A percentile compares a stretch with the other conserved stretches of the same genome.
These are phyloP conservation scores for Panaeolus cyanescens DNA, from an alignment of 768 basidiomycete genomes.

Conservation along the genomic window DNA sequence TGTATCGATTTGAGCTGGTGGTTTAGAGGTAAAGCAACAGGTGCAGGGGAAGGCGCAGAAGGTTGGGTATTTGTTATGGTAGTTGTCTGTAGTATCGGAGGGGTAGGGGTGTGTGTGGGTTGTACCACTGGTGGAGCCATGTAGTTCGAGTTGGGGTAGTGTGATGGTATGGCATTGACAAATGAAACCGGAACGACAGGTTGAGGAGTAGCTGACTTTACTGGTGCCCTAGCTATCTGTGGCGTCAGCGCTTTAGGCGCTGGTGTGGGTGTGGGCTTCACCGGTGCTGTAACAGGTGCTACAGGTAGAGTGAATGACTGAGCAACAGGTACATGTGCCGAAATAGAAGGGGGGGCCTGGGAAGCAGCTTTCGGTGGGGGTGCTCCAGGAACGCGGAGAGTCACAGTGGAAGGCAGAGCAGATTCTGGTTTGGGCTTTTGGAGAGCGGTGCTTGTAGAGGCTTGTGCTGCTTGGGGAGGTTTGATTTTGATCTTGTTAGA, in stretches of 20 bases:
- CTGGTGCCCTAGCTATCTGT: slow-evolving; percentile 19
- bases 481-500: slow-evolving; percentile 76
- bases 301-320: slow-evolving; percentile 24
- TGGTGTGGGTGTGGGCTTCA: not conserved
- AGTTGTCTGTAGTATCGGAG: slow-evolving; percentile 21
- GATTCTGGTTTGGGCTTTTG: slow-evolving; percentile 17
- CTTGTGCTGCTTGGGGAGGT: slow-evolving; percentile 47
- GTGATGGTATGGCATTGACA: slow-evolving; percentile 38
- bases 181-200: slow-evolving; percentile 30
- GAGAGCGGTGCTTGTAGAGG: slow-evolving; percentile 24
- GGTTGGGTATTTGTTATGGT: slow-evolving; percentile 27
- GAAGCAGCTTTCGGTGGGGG: slow-evolving; percentile 24
- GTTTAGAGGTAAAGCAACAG: slow-evolving; percentile 34
- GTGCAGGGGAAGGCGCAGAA: slow-evolving; percentile 40
- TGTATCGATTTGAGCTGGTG: slow-evolving; percentile 55
- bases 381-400: slow-evolving; percentile 39
- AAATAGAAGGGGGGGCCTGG: slow-evolving; percentile 10
- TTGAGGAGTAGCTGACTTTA: slow-evolving; percentile 35
- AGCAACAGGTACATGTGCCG: slow-evolving; percentile 22
- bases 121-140: slow-evolving; percentile 22
- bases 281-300: slow-evolving; percentile 16
- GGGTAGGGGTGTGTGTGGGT: slow-evolving; percentile 21
- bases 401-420: slow-evolving; percentile 22
- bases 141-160: slow-evolving; percentile 40
- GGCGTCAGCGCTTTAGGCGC: slow-evolving; percentile 27